These are phyloP conservation scores for Alectoria sarmentosa DNA, from an alignment of 495 filamentous ascomycete species.

Conservation along the genomic window DNA sequence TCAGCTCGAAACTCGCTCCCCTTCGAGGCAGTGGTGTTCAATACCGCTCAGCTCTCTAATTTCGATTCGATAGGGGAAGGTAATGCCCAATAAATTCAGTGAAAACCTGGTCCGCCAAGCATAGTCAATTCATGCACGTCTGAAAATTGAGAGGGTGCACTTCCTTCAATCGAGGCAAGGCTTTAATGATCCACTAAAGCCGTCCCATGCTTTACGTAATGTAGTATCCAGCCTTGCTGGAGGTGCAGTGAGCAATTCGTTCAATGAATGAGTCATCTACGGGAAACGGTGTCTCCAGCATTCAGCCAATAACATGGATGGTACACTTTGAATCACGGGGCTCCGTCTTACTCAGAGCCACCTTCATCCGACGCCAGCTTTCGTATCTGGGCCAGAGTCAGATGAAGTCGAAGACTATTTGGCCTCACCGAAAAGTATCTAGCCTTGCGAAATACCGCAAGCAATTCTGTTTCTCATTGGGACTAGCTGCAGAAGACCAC, in stretches of 20 bases:
- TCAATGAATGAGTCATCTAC: background rate
- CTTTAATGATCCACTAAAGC: background rate
- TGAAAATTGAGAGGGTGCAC: background rate
- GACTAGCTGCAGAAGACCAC: background rate
- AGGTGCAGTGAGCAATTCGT: background rate
- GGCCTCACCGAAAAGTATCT: background rate
- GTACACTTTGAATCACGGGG: background rate
- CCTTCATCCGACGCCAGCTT: background rate
- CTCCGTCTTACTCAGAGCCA: background rate
- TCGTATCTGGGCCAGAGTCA: background rate
- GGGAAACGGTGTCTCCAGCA: background rate
- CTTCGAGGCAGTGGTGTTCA: background rate
- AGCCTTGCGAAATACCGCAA: background rate
- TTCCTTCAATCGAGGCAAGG: background rate
- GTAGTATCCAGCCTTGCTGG: background rate
- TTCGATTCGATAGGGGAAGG: background rate
- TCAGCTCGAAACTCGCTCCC: background rate
- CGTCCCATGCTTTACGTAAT: background rate
- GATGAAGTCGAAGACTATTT: background rate
- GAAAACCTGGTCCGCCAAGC: background rate
- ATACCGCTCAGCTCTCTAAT: background rate
- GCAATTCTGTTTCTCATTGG: background rate
- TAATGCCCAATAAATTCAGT: background rate
- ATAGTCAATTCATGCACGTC: background rate
- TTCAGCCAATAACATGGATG: background rate